A percentile compares a stretch with the other conserved stretches of the same genome.
These are phyloP conservation scores for Cladosporium halotolerans DNA, from an alignment of 2,329 filamentous ascomycete species.

Conservation along the genomic window DNA sequence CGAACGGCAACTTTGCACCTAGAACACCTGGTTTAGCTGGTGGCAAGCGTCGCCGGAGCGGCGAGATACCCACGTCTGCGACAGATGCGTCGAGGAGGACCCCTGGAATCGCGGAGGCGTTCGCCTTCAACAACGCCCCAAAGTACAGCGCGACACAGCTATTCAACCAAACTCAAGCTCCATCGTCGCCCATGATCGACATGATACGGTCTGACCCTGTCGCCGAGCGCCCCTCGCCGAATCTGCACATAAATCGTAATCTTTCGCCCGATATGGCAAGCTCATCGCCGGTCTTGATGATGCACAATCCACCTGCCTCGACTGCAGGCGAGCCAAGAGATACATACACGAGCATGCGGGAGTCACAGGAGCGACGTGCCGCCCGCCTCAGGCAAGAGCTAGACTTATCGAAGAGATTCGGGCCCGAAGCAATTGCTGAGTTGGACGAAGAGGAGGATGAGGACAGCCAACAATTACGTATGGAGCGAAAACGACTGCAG, in stretches of 20 bases:
- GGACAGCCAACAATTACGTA: conserved; percentile 11
- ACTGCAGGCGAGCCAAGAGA: conserved; percentile 32
- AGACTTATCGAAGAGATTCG: conserved; percentile 12
- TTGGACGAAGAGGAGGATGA: conserved; percentile 20
- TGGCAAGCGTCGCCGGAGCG: conserved; percentile 34
- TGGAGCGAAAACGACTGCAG: conserved; percentile 15
- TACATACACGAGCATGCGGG: conserved; percentile 39
- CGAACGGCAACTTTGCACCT: conserved; percentile 18
- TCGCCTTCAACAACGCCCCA: conserved; percentile 29
- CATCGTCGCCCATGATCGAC: conserved; percentile 37
- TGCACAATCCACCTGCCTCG: conserved; percentile 19
- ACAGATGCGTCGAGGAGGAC: conserved; percentile 34
- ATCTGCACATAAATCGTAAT: conserved; percentile 27
- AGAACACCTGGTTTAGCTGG: conserved; percentile 39
- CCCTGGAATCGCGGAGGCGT: conserved; percentile 35
- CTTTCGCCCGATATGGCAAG: conserved; percentile 31
- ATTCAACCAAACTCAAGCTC: conserved; percentile 41
- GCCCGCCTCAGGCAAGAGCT: conserved; percentile 17
- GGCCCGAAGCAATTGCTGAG: conserved; percentile 7
- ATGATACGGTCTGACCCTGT: conserved; percentile 37
- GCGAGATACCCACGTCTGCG: conserved; percentile 37
- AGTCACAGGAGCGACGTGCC: conserved; percentile 38
- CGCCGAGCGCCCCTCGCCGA: conserved; percentile 41
- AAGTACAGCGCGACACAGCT: conserved; percentile 40
- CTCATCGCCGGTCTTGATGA: conserved; percentile 35